These are phyloP conservation scores for Fusarium sambucinum DNA, from an alignment of 2,329 filamentous ascomycete species.

Conservation along the genomic window DNA sequence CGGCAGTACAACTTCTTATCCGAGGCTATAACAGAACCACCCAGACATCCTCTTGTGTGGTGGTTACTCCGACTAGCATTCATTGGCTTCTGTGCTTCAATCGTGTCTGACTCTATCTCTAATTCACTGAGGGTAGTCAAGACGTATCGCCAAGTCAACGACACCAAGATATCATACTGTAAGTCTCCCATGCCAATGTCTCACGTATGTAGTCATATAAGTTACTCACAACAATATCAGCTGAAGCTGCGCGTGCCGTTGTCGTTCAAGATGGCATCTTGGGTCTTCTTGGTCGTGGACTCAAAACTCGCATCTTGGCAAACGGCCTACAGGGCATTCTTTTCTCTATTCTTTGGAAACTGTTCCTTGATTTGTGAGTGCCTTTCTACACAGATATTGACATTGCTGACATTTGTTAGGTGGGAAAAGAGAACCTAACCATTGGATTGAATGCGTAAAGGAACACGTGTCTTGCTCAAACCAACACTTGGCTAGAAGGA, in stretches of 20 bases:
- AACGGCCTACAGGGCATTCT: conserved; percentile 62
- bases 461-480: no score
- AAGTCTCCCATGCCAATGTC: no score
- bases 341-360: conserved; percentile 63
- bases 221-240: conserved; percentile 40
- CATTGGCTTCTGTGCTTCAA: conserved; percentile 57
- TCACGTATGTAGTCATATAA: no score
- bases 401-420: neutral
- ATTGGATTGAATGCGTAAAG: rapidly evolving
- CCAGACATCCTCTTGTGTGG: conserved; percentile 54
- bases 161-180: conserved; percentile 61
- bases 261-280: conserved; percentile 57
- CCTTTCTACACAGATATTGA: rapidly evolving
- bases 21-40: conserved; percentile 55
- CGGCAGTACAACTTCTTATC: conserved; percentile 59
- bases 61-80: conserved; percentile 58
- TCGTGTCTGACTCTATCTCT: conserved; percentile 61
- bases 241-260: conserved; percentile 57
- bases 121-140: conserved; percentile 63
- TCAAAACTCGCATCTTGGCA: conserved; percentile 61
- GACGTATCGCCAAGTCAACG: conserved; percentile 64
- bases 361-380: conserved; percentile 62
- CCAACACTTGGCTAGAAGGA: no score
- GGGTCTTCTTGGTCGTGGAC: conserved; percentile 60
- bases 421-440: conserved; percentile 19